Evolutionary conservation across 2,329 filamentous ascomycete species (phyloP).

Genomic region (Verticillium zaregamsianum): DNA sequence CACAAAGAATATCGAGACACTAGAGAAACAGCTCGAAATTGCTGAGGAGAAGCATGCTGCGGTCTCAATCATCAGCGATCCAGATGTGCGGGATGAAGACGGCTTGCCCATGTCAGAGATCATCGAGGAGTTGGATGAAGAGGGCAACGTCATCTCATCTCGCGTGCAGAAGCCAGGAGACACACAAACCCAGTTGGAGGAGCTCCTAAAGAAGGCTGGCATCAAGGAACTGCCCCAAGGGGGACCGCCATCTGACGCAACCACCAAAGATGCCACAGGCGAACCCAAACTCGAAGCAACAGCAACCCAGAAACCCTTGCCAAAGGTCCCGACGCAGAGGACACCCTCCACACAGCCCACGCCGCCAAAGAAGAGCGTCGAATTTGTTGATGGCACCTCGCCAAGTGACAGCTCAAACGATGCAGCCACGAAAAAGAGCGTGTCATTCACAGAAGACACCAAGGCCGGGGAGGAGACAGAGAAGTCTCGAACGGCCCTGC

Average conservation of each 20-base stretch:
- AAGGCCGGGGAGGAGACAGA: constrained; percentile 40
- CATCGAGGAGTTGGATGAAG: constrained; percentile 84
- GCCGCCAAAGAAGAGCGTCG: constrained; percentile 21
- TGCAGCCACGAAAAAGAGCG: constrained; percentile 40
- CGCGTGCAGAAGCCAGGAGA: constrained; percentile 64
- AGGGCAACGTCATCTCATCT: constrained; percentile 75
- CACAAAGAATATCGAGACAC: constrained; percentile 68
- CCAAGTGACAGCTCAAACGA: not conserved
- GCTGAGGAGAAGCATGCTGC: constrained; percentile 68
- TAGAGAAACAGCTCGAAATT: constrained; percentile 67
- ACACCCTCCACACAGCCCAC: not conserved
- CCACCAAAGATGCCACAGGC: constrained; percentile 12
- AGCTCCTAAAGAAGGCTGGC: constrained; percentile 74
- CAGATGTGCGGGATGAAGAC: constrained; percentile 61
- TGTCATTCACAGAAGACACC: constrained; percentile 60
- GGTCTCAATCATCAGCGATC: constrained; percentile 54
- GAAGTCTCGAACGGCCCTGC: constrained; percentile 37
- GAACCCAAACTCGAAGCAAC: not conserved
- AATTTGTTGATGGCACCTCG: not conserved
- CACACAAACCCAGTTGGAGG: constrained; percentile 61
- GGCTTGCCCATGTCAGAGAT: constrained; percentile 85
- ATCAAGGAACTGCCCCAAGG: constrained; percentile 42
- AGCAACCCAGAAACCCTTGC: not conserved
- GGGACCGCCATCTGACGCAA: constrained; percentile 9
- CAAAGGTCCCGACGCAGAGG: not conserved